phyloP scores from a whole-genome alignment of 2,329 filamentous ascomycete genomes.

The Paecilomyces niveus region DNA sequence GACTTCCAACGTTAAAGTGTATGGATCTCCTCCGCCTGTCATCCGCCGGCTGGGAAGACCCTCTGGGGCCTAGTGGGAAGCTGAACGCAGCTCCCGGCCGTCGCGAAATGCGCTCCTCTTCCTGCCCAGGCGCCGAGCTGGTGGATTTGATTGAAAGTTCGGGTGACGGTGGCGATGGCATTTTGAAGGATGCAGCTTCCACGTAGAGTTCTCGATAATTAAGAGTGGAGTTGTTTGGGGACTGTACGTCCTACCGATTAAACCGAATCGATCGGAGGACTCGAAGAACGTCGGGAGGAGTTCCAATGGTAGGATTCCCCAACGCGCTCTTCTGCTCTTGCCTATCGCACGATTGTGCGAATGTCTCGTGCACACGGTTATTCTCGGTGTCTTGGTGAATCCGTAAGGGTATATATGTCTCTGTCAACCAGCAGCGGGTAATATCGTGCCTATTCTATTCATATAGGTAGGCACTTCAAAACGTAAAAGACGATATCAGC shows the following conservation, averaged over 20 bases:
- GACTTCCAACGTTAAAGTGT: slow-evolving; percentile 27
- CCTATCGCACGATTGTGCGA: neutral
- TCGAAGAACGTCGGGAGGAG: too few species aligned
- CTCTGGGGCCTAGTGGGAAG: slow-evolving; percentile 1
- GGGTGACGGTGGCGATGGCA: neutral
- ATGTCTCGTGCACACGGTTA: neutral
- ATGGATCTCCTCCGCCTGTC: slow-evolving; percentile 29
- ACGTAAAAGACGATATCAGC: neutral
- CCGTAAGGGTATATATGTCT: neutral
- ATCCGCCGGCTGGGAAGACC: slow-evolving; percentile 16
- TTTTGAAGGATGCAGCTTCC: neutral
- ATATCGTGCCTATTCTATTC: neutral
- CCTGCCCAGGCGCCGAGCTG: neutral
- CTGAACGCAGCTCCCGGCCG: neutral
- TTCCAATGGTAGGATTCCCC: too few species aligned
- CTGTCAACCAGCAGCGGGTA: neutral
- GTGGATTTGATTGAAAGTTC: slow-evolving; percentile 6
- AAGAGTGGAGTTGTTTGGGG: too few species aligned
- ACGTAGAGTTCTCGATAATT: too few species aligned
- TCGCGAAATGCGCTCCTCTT: neutral
- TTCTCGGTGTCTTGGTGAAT: neutral
- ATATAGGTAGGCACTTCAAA: neutral
- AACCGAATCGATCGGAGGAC: too few species aligned
- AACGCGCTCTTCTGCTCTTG: neutral
- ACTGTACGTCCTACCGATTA: too few species aligned